Percentiles rank a stretch among this genome's conserved stretches.
phyloP scores from a whole-genome alignment of 2,329 filamentous ascomycete species.

The Rhynchosporium agropyri region DNA sequence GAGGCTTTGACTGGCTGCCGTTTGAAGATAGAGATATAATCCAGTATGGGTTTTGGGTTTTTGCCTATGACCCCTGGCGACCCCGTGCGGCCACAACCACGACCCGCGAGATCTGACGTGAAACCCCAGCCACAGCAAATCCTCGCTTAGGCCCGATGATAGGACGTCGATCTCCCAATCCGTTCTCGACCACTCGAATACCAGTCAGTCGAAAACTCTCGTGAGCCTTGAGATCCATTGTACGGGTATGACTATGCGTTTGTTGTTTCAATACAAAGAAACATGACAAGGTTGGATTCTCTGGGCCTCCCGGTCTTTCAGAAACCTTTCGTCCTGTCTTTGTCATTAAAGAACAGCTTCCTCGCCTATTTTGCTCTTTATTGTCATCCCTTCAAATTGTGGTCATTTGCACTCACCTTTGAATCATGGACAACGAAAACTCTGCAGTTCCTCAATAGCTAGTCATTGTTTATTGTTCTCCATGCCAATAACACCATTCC shows the following conservation, averaged over 20 bases:
- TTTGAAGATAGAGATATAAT: constrained; percentile 16
- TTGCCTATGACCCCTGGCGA: constrained; percentile 4
- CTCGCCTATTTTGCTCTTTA: constrained; percentile 31
- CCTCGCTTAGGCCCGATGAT: constrained; percentile 32
- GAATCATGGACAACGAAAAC: constrained; percentile 32
- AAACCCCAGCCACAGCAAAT: constrained; percentile 25
- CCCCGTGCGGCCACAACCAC: constrained; percentile 14
- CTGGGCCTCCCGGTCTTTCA: constrained; percentile 17
- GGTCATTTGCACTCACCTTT: constrained; percentile 14
- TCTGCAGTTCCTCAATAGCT: constrained; percentile 27
- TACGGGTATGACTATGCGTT: constrained; percentile 23
- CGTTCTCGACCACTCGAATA: constrained; percentile 12
- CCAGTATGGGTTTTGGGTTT: constrained; percentile 13
- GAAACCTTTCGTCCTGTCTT: constrained; percentile 20
- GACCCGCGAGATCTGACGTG: constrained; percentile 26
- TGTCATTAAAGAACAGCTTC: constrained; percentile 16
- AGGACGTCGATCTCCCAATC: constrained; percentile 33
- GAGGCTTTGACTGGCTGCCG: constrained; percentile 33
- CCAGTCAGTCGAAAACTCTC: constrained; percentile 20
- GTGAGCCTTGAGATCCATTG: constrained; percentile 22
- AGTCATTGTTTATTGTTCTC: constrained; percentile 23
- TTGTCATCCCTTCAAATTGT: constrained; percentile 27
- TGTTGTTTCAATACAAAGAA: constrained; percentile 32
- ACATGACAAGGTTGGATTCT: constrained; percentile 19
- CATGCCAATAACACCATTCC: constrained; percentile 23